Evolutionary conservation across 2,329 filamentous ascomycete species (phyloP).

Genomic region (Diaporthe sp.): DNA sequence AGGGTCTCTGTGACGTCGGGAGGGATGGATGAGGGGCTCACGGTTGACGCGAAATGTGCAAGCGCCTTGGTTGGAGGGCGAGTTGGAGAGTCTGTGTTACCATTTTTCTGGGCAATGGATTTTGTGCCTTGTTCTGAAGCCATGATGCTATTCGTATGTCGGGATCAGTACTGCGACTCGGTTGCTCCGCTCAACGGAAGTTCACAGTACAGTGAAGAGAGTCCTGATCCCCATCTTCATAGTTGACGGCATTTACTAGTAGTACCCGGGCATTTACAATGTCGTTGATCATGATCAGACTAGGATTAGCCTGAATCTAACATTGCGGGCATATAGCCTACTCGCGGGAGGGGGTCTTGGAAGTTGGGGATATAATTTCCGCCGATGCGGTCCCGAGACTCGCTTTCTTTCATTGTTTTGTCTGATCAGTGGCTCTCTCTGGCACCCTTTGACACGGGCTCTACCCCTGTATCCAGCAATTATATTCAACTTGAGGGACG

Average conservation of each 20-base stretch:
- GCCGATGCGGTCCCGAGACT: not conserved
- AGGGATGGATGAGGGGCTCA: not conserved
- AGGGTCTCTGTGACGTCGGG: not conserved
- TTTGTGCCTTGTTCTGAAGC: not conserved
- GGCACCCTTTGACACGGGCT: too few relatives aligned
- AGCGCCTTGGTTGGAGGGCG: not conserved
- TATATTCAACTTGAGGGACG: too few relatives aligned
- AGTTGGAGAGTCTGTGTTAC: not conserved
- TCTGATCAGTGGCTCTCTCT: too few relatives aligned
- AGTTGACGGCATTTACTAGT: not conserved
- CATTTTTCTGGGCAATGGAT: not conserved
- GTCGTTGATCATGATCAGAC: not conserved
- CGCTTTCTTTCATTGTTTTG: too few relatives aligned
- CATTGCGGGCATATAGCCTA: not conserved
- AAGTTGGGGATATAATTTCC: not conserved
- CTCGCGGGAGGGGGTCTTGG: not conserved
- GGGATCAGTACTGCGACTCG: not conserved
- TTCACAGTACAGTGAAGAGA: not conserved
- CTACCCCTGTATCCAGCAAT: too few relatives aligned
- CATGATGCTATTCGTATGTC: not conserved
- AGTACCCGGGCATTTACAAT: not conserved
- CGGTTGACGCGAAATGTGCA: not conserved
- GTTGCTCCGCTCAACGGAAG: too few relatives aligned
- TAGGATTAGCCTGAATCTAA: not conserved
- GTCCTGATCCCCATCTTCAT: rapidly evolving